Percentiles rank a stretch among this genome's conserved stretches.
phyloP scores from a whole-genome alignment of 202 grass and related monocot species.

The Cymbopogon flexuosus region DNA sequence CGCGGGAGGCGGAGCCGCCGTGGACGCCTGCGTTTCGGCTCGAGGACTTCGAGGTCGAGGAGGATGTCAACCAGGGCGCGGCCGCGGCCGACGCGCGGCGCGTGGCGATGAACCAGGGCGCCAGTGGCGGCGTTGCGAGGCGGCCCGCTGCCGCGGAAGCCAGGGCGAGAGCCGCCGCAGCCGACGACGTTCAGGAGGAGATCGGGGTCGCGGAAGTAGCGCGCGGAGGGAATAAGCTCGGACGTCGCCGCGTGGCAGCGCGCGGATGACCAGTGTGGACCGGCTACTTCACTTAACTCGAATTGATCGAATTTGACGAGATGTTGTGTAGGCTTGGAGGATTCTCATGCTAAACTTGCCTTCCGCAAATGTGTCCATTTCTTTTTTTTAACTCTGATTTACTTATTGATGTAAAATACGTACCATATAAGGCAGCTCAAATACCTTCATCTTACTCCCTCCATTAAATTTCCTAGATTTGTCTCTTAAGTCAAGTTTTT shows the following conservation, averaged over 20 bases:
- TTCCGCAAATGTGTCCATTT: neutral
- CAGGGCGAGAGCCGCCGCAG: neutral
- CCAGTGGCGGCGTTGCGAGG: neutral
- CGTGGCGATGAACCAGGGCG: neutral
- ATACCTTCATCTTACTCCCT: neutral
- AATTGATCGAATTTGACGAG: neutral
- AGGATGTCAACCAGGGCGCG: neutral
- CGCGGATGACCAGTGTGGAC: neutral
- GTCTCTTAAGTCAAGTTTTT: too few relatives aligned
- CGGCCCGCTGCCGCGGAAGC: neutral
- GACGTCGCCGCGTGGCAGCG: constrained; percentile 12
- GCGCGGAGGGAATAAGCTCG: neutral
- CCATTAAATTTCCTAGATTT: too few relatives aligned
- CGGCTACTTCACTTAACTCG: neutral
- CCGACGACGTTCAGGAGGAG: neutral
- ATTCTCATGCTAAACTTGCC: neutral
- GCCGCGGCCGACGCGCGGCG: neutral
- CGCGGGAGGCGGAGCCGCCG: constrained; percentile 2
- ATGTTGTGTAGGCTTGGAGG: neutral
- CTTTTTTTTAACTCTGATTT: too few relatives aligned
- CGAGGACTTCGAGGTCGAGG: constrained; percentile 40
- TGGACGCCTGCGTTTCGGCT: constrained; percentile 34
- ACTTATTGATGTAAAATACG: too few relatives aligned
- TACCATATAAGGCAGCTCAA: neutral
- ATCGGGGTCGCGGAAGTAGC: too few relatives aligned